A percentile compares a stretch with the other conserved stretches of the same genome.
Evolutionary conservation across 768 basidiomycete species (phyloP).

Genomic region (Dioszegia aurantiaca): DNA sequence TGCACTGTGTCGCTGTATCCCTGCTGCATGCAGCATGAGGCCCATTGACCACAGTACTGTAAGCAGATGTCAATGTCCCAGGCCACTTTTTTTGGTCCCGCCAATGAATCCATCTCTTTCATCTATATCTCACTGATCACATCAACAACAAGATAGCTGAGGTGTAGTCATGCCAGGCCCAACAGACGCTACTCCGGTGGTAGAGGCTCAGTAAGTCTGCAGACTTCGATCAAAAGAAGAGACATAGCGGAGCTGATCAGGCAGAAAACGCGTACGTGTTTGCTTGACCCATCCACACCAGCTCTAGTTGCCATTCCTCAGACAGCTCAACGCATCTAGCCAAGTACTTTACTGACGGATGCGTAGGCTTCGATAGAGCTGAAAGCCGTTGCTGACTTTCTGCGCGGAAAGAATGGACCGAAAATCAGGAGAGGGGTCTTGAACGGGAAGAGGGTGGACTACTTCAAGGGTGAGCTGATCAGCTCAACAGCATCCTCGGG

Average conservation of each 20-base stretch:
- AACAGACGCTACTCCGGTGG: constrained; percentile 43
- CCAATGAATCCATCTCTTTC: background rate
- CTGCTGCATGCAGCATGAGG: no score
- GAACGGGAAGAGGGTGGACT: constrained; percentile 91
- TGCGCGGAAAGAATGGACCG: constrained; percentile 80
- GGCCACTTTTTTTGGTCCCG: constrained; percentile 8
- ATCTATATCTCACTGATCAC: no score
- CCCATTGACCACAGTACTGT: no score
- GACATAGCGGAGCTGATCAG: background rate
- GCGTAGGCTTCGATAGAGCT: constrained; percentile 68
- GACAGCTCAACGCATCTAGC: background rate
- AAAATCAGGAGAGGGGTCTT: constrained; percentile 85
- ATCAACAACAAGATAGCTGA: no score
- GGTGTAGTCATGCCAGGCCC: constrained; percentile 29
- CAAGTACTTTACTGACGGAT: background rate
- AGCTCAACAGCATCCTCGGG: background rate
- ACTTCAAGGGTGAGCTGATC: constrained; percentile 83
- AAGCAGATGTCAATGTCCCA: no score
- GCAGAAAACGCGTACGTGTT: constrained; percentile 40
- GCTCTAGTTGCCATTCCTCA: no score
- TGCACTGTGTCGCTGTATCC: no score
- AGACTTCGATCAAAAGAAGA: background rate
- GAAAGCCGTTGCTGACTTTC: constrained; percentile 77
- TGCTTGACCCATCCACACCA: no score
- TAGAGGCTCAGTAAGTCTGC: constrained; percentile 44